These are phyloP conservation scores for Cicer bijugum DNA, from an alignment of 306 rosid genomes.

Conservation along the genomic window DNA sequence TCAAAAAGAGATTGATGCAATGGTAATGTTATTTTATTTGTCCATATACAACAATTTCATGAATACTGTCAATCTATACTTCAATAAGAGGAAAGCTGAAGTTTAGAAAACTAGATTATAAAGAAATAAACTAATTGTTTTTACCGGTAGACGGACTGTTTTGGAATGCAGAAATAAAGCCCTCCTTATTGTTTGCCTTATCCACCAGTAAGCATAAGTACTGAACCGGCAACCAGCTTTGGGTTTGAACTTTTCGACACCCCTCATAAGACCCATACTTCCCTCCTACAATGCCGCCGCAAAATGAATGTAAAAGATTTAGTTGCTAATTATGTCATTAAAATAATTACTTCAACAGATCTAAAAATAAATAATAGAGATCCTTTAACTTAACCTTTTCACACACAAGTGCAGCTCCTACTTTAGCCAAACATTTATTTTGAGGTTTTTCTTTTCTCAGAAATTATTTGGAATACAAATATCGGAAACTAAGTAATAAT, in stretches of 20 bases:
- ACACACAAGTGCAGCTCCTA: background rate
- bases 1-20: conserved; percentile 1
- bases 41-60: conserved; percentile 26
- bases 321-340: conserved; percentile 30
- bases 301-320: conserved; percentile 35
- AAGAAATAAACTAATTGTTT: conserved; percentile 20
- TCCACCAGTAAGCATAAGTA: conserved; percentile 96
- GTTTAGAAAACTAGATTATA: conserved; percentile 20
- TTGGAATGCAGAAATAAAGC: conserved; percentile 86
- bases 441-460: conserved; percentile 29
- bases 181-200: conserved; percentile 76
- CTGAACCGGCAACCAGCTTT: conserved; percentile 82
- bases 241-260: conserved; percentile 86
- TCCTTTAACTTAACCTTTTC: conserved; percentile 17
- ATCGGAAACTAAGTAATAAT: conserved; percentile 16
- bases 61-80: conserved; percentile 28
- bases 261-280: conserved; percentile 87
- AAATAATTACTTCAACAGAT: conserved; percentile 21
- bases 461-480: conserved; percentile 27
- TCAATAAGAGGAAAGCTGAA: conserved; percentile 24
- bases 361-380: conserved; percentile 13
- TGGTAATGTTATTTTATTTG: conserved; percentile 9
- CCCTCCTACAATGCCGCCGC: conserved; percentile 67
- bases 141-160: conserved; percentile 89
- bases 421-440: conserved; percentile 32